Conservation (phyloP, 805 yeast species). For the Saturnispora galanensis region DNA sequence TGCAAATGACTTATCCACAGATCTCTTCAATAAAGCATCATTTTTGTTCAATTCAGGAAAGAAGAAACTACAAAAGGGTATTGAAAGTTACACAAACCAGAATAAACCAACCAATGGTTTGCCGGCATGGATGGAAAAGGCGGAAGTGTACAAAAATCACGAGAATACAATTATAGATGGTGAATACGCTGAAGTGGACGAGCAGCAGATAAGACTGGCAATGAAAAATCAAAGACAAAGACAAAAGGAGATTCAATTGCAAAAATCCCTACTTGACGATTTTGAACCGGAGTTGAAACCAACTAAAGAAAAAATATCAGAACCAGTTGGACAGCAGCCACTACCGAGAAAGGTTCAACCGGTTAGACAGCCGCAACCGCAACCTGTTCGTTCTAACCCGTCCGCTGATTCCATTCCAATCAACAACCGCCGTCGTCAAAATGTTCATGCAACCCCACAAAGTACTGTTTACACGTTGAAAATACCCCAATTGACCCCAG, state of each 20-base stretch:
- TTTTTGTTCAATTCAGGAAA: slow-evolving; percentile 48
- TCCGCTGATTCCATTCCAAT: slow-evolving; percentile 1
- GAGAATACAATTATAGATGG: slow-evolving; percentile 31
- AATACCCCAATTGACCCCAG: slow-evolving; percentile 15
- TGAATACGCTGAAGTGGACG: slow-evolving; percentile 30
- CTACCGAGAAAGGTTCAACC: slow-evolving; percentile 11
- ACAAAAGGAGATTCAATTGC: not conserved
- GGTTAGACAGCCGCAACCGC: not conserved
- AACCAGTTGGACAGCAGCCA: slow-evolving; percentile 8
- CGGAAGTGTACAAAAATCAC: slow-evolving; percentile 35
- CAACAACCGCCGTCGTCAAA: not conserved
- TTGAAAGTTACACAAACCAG: slow-evolving; percentile 42
- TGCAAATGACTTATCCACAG: slow-evolving; percentile 46
- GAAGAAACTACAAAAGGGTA: slow-evolving; percentile 50
- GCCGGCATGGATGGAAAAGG: slow-evolving; percentile 74
- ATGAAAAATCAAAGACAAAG: not conserved
- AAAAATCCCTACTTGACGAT: not conserved
- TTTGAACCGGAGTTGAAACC: slow-evolving; percentile 8
- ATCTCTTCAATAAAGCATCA: slow-evolving; percentile 51
- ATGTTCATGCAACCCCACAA: slow-evolving; percentile 1
- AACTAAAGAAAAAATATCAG: slow-evolving; percentile 26
- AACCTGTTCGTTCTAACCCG: too few species aligned
- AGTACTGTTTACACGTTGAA: slow-evolving; percentile 9
- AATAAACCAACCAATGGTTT: slow-evolving; percentile 21
- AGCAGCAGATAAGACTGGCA: slow-evolving; percentile 26